These are phyloP conservation scores for Murraya paniculata DNA, from an alignment of 345 rosid genomes.

Conservation along the genomic window DNA sequence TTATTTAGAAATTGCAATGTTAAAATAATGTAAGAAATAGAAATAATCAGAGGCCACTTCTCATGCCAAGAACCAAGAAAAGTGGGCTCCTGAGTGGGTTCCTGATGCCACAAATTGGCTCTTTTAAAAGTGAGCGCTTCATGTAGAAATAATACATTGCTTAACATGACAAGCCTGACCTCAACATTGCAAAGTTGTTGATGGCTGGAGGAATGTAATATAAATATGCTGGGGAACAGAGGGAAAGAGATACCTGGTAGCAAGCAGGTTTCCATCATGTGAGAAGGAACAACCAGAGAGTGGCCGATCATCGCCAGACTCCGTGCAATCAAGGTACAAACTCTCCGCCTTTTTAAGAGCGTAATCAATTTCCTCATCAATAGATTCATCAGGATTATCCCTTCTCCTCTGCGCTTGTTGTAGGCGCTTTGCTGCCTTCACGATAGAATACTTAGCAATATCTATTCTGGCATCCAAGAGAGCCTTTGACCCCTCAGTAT, in stretches of 20 bases:
- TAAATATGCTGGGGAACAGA: neutral
- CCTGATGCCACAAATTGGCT: neutral
- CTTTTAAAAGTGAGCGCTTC: neutral
- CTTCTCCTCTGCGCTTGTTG: conserved; percentile 67
- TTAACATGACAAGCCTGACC: neutral
- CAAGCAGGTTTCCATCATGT: conserved; percentile 70
- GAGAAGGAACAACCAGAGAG: conserved; percentile 95
- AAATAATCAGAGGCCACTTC: neutral
- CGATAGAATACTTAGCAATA: conserved; percentile 70
- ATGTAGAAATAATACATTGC: neutral
- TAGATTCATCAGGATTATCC: conserved; percentile 91
- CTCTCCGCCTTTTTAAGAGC: conserved; percentile 58
- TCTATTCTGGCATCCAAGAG: conserved; percentile 70
- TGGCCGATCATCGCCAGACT: conserved; percentile 85
- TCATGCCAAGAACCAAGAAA: neutral
- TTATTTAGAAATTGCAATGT: neutral
- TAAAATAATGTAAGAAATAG: neutral
- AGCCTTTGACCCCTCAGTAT: conserved; percentile 72
- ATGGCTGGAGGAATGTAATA: neutral
- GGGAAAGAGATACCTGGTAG: conserved; percentile 63
- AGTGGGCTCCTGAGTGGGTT: neutral
- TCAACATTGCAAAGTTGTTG: neutral
- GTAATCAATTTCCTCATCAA: conserved; percentile 85
- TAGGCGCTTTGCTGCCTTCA: conserved; percentile 68
- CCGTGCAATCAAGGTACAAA: conserved; percentile 78